These are phyloP conservation scores for Penicillium verhagenii DNA, from an alignment of 495 filamentous ascomycete species.

Conservation along the genomic window DNA sequence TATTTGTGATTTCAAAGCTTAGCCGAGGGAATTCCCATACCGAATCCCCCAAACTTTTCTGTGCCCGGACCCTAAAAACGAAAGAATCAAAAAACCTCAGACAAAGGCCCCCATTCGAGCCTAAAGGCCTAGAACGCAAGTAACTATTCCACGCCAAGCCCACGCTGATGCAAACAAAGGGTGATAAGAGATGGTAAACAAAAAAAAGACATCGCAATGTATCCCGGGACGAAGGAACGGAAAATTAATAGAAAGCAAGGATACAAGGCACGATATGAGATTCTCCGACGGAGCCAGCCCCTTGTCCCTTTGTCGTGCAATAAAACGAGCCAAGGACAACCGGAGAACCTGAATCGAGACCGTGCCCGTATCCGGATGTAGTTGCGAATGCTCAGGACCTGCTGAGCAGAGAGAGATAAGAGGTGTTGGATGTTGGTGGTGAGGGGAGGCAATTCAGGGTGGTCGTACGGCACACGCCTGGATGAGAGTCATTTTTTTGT, in stretches of 20 bases:
- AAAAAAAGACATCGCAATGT: background rate
- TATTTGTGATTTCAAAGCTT: background rate
- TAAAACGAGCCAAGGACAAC: background rate
- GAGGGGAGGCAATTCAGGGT: background rate
- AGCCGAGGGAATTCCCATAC: background rate
- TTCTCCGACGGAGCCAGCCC: background rate
- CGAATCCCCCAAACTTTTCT: constrained; percentile 12
- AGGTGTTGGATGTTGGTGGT: background rate
- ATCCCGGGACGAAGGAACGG: background rate
- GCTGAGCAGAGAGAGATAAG: background rate
- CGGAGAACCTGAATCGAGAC: too few relatives aligned
- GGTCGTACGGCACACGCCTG: constrained; percentile 1
- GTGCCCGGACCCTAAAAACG: background rate
- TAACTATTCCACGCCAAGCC: background rate
- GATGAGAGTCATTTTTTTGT: too few relatives aligned
- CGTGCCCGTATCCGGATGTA: background rate
- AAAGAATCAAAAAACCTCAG: background rate
- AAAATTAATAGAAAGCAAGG: background rate
- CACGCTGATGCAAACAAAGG: constrained; percentile 6
- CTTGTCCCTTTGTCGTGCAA: background rate
- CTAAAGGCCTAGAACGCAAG: background rate
- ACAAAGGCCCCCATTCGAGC: background rate
- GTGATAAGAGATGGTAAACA: background rate
- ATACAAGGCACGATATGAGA: background rate
- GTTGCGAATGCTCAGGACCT: constrained; percentile 1